phyloP scores from a whole-genome alignment of 208 protist genomes.

The Leishmania tarentolae region DNA sequence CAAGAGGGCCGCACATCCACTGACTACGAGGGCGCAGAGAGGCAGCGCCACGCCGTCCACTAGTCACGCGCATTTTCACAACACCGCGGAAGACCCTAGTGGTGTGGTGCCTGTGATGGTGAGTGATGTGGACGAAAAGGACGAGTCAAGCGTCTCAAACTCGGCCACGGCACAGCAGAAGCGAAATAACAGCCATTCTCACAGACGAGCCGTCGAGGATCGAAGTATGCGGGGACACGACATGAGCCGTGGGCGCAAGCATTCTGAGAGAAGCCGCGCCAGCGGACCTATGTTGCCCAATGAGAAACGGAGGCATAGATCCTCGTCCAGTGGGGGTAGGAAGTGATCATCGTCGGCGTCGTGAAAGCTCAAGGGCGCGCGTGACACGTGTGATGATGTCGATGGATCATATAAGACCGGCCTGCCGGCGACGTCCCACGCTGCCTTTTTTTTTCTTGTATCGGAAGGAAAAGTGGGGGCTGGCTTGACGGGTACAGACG shows the following conservation, averaged over 20 bases:
- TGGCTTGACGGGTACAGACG: neutral
- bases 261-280: neutral
- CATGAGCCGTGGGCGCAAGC: neutral
- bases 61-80: neutral
- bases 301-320: conserved; percentile 5
- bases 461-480: neutral
- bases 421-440: neutral
- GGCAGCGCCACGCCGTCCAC: neutral
- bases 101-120: neutral
- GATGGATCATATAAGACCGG: conserved; percentile 7
- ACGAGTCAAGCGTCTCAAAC: neutral
- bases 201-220: neutral
- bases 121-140: conserved; percentile 2
- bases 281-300: conserved; percentile 6
- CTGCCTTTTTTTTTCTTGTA: neutral
- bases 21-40: neutral
- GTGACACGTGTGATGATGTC: conserved; percentile 44
- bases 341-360: conserved; percentile 6
- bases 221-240: neutral
- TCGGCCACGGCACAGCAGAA: neutral
- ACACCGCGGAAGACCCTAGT: neutral
- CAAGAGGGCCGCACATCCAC: neutral
- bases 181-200: conserved; percentile 13
- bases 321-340: neutral
- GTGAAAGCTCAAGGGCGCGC: conserved; percentile 7